A percentile compares a stretch with the other conserved stretches of the same genome.
phyloP scores from a whole-genome alignment of 805 yeast species.

The Candida ovalis region DNA sequence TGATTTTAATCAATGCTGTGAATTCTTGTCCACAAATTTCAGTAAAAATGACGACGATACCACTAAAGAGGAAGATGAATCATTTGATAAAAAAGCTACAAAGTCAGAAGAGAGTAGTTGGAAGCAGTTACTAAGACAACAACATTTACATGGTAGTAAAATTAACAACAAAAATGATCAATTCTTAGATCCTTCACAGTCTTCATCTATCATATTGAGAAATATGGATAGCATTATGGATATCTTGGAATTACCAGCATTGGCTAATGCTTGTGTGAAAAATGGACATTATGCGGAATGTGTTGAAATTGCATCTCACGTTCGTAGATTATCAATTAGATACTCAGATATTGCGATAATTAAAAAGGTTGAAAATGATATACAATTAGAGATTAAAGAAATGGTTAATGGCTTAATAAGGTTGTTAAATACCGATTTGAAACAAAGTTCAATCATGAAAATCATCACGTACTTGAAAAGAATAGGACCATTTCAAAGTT shows the following conservation, averaged over 20 bases:
- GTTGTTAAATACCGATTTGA: conserved; percentile 68
- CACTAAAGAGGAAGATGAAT: not conserved
- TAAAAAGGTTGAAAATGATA: conserved; percentile 43
- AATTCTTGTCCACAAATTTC: conserved; percentile 28
- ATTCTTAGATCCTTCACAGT: not conserved
- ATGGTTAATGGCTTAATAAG: conserved; percentile 70
- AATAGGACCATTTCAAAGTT: conserved; percentile 48
- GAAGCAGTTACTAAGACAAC: conserved; percentile 21
- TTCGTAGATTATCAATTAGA: conserved; percentile 62
- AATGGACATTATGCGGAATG: conserved; percentile 90
- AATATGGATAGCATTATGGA: conserved; percentile 73
- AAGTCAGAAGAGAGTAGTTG: conserved; percentile 16
- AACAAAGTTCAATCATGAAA: conserved; percentile 75
- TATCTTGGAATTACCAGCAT: conserved; percentile 76
- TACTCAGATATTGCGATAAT: conserved; percentile 61
- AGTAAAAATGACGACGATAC: conserved; percentile 21
- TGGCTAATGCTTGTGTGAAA: conserved; percentile 77
- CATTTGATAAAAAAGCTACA: conserved; percentile 3
- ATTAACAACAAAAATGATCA: not conserved
- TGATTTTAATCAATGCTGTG: conserved; percentile 30
- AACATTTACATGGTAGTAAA: conserved; percentile 8
- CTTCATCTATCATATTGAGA: conserved; percentile 35
- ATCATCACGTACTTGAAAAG: conserved; percentile 72
- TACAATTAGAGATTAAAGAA: conserved; percentile 50
- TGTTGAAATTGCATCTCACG: conserved; percentile 73